A percentile compares a stretch with the other conserved stretches of the same genome.
Evolutionary conservation across 371 early-diverging fungal species (phyloP).

Genomic region (Funneliformis caledonium): DNA sequence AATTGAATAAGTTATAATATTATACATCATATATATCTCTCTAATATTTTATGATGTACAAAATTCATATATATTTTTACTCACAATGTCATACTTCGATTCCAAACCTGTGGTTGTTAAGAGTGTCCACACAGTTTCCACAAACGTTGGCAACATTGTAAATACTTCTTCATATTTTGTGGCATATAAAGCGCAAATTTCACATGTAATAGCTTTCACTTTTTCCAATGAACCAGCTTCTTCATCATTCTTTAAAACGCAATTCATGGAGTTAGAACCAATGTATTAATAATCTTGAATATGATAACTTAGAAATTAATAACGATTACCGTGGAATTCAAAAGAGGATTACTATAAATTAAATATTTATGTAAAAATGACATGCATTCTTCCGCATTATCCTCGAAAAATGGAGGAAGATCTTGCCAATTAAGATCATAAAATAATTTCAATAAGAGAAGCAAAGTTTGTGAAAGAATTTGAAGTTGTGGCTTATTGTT

Average conservation of each 20-base stretch:
- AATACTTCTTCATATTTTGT: constrained; percentile 92
- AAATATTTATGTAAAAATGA: constrained; percentile 84
- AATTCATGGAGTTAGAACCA: constrained; percentile 4
- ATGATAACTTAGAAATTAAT: background rate
- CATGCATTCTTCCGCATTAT: constrained; percentile 81
- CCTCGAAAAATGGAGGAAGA: constrained; percentile 95
- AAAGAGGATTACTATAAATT: constrained; percentile 72
- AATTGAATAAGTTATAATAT: constrained; percentile 14
- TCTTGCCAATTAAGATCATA: constrained; percentile 94
- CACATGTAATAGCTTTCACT: constrained; percentile 87
- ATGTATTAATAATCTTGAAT: background rate
- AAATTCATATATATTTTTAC: constrained; percentile 32
- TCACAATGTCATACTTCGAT: constrained; percentile 81
- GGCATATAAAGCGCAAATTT: constrained; percentile 87
- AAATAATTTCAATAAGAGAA: constrained; percentile 84
- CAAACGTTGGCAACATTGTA: constrained; percentile 73
- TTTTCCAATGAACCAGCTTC: constrained; percentile 87
- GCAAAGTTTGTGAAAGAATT: constrained; percentile 74
- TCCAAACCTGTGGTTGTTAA: constrained; percentile 73
- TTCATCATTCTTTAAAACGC: constrained; percentile 71
- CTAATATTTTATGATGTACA: background rate
- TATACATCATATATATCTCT: background rate
- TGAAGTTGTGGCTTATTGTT: constrained; percentile 66
- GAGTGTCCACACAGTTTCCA: constrained; percentile 84
- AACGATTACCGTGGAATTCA: constrained; percentile 63